Conservation (phyloP, 2,329 filamentous ascomycete species). For the Colletotrichum sp. region DNA sequence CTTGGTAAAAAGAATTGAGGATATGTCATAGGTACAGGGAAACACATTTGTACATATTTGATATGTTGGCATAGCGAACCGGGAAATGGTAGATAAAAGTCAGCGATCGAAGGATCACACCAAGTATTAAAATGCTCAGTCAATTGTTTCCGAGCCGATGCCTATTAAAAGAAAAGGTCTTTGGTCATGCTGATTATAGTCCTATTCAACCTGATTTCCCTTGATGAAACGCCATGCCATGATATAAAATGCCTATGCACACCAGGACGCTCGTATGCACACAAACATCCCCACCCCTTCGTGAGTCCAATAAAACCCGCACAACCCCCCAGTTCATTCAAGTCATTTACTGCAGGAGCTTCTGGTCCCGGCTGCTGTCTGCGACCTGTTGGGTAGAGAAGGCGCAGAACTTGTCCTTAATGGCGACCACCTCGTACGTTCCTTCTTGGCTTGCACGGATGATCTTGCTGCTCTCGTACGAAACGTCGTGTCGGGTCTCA, state of each 20-base stretch:
- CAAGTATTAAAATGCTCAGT: neutral
- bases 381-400: constrained; percentile 75
- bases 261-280: constrained; percentile 10
- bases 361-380: constrained; percentile 49
- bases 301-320: neutral
- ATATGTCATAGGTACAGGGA: constrained; percentile 21
- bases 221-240: constrained; percentile 37
- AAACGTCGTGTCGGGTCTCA: constrained; percentile 89
- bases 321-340: neutral
- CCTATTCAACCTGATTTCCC: constrained; percentile 18
- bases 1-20: constrained; percentile 72
- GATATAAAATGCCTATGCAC: constrained; percentile 41
- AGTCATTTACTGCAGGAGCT: constrained; percentile 28
- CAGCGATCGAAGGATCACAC: neutral
- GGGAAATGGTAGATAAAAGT: neutral
- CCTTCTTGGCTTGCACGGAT: constrained; percentile 91
- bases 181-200: constrained; percentile 13
- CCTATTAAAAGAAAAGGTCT: constrained; percentile 2
- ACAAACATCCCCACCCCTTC: neutral
- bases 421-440: constrained; percentile 95
- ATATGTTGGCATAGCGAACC: neutral
- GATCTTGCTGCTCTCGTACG: constrained; percentile 80
- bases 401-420: constrained; percentile 91
- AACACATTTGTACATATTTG: neutral
- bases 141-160: neutral